Conservation (phyloP, 2,329 filamentous ascomycete genomes). For the Fusarium pseudonygamai region DNA sequence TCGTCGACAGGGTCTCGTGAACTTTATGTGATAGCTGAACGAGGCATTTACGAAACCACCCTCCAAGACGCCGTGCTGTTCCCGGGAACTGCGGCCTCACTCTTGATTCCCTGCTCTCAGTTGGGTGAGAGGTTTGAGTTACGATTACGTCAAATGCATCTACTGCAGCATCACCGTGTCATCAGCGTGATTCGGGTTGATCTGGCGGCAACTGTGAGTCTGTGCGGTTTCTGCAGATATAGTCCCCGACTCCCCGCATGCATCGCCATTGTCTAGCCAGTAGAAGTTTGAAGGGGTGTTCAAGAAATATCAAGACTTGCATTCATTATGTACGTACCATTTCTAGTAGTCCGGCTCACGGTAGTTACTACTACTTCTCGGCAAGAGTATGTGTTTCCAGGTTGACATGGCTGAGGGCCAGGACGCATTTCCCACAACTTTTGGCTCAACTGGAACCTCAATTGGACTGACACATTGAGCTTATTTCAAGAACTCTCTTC, state of each 20-base stretch:
- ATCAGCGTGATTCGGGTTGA: too few relatives aligned
- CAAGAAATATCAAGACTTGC: neutral
- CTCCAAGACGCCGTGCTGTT: neutral
- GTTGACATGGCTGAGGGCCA: neutral
- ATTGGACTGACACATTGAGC: rapidly evolving
- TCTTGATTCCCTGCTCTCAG: too few relatives aligned
- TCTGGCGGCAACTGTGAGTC: neutral
- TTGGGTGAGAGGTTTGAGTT: rapidly evolving
- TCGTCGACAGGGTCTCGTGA: neutral
- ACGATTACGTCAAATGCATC: rapidly evolving
- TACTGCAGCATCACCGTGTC: rapidly evolving
- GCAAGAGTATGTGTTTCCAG: neutral
- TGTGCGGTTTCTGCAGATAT: neutral
- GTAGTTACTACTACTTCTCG: neutral
- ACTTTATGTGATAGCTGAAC: neutral
- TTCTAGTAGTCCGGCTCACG: too few relatives aligned
- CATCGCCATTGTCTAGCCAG: neutral
- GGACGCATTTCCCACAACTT: neutral
- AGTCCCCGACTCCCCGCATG: neutral
- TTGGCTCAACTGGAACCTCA: rapidly evolving
- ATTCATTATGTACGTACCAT: neutral
- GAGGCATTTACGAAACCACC: neutral
- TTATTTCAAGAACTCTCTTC: rapidly evolving
- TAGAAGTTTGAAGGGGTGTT: neutral
- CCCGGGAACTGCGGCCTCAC: neutral